A percentile compares a stretch with the other conserved stretches of the same genome.
These are phyloP conservation scores for Diaporthe ilicicola DNA, from an alignment of 2,329 filamentous ascomycete genomes.

Conservation along the genomic window DNA sequence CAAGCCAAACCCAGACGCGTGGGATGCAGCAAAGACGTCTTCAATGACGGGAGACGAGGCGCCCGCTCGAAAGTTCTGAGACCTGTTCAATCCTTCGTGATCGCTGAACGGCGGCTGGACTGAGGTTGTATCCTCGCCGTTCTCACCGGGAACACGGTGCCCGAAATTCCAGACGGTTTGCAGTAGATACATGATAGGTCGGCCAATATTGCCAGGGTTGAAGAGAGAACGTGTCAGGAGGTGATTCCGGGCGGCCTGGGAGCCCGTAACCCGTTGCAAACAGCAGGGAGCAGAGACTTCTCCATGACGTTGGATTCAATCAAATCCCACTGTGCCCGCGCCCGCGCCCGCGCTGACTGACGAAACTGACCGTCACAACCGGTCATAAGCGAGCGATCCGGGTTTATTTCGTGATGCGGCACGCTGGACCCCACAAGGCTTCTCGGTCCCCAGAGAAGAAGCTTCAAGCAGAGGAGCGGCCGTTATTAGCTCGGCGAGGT, in stretches of 20 bases:
- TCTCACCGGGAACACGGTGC: background rate
- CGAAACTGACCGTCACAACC: constrained; percentile 28
- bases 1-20: background rate
- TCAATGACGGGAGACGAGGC: background rate
- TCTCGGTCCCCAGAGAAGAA: constrained; percentile 30
- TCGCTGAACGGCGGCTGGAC: background rate
- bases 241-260: constrained; percentile 24
- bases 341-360: constrained; percentile 8
- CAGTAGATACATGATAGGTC: constrained; percentile 21
- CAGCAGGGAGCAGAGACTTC: constrained; percentile 4
- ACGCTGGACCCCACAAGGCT: constrained; percentile 32
- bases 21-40: background rate
- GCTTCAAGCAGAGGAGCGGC: constrained; percentile 21
- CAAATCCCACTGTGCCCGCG: constrained; percentile 22
- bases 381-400: constrained; percentile 35
- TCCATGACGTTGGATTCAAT: constrained; percentile 20
- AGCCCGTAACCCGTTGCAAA: constrained; percentile 21
- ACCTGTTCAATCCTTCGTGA: background rate
- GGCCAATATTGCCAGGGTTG: constrained; percentile 21
- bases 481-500: constrained; percentile 25
- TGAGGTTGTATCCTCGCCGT: background rate
- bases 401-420: constrained; percentile 34
- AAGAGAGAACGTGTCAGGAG: constrained; percentile 12
- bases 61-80: background rate
- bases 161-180: background rate